Percentiles rank a stretch among this genome's conserved stretches.
Evolutionary conservation across 176 grass and related monocot genomes (phyloP).

Genomic region (Raddia guianensis): DNA sequence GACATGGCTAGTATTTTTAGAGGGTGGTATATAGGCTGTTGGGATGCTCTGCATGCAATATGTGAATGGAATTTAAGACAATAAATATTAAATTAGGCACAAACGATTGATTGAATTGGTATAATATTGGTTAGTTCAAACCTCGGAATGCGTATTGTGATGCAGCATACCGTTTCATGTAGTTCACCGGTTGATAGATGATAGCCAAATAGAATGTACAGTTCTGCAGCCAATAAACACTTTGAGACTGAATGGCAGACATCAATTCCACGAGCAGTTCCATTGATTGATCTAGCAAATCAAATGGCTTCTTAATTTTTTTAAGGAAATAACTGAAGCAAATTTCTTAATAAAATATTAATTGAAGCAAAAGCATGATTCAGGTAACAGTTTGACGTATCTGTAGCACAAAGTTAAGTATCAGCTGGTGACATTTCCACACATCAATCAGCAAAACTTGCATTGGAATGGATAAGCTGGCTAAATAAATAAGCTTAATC

Average conservation of each 20-base stretch:
- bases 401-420: background rate
- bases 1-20: no score
- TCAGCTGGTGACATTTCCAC: background rate
- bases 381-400: constrained; percentile 1
- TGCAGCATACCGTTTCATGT: background rate
- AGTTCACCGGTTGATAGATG: background rate
- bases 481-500: no score
- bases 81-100: background rate
- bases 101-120: background rate
- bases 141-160: background rate
- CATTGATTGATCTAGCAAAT: background rate
- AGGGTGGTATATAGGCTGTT: no score
- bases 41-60: background rate
- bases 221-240: constrained; percentile 13
- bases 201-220: background rate
- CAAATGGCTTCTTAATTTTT: background rate
- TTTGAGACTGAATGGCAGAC: background rate
- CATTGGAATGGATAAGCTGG: constrained; percentile 1
- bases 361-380: constrained; percentile 28
- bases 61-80: background rate
- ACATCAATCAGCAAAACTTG: constrained; percentile 20
- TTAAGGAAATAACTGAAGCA: background rate
- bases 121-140: background rate
- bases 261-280: background rate
- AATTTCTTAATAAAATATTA: background rate